phyloP scores from a whole-genome alignment of 2,329 filamentous ascomycete species.

The Orbilia blumenaviensis region DNA sequence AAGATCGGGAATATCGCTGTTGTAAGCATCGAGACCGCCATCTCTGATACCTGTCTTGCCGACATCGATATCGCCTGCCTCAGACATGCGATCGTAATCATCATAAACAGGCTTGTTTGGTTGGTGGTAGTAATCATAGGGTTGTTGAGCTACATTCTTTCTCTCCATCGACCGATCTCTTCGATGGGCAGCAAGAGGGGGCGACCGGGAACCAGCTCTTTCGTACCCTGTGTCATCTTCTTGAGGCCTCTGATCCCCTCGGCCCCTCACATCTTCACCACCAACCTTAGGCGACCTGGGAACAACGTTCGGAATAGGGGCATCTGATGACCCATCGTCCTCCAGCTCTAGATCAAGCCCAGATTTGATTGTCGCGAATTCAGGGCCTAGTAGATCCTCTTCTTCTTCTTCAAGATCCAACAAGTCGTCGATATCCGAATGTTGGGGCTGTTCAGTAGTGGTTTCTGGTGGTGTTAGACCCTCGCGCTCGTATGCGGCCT shows the following conservation, averaged over 20 bases:
- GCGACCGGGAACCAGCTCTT: constrained; percentile 27
- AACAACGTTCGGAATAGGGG: background rate
- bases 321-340: background rate
- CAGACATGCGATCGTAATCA: constrained; percentile 35
- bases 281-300: background rate
- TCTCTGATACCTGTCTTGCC: constrained; percentile 30
- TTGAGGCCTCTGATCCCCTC: background rate
- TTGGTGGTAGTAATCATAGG: constrained; percentile 30
- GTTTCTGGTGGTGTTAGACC: background rate
- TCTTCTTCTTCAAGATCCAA: background rate
- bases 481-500: constrained; percentile 30
- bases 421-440: background rate
- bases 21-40: constrained; percentile 28
- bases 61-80: constrained; percentile 48
- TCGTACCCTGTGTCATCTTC: constrained; percentile 13
- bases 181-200: constrained; percentile 1
- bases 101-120: constrained; percentile 18
- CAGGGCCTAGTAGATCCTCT: background rate
- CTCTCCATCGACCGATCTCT: constrained; percentile 23
- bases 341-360: background rate
- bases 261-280: constrained; percentile 1
- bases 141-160: constrained; percentile 18
- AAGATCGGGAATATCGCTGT: constrained; percentile 32
- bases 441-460: background rate
- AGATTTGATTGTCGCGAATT: background rate